Evolutionary conservation across 768 basidiomycete genomes (phyloP).

Genomic region (Phaeotremella fagi): DNA sequence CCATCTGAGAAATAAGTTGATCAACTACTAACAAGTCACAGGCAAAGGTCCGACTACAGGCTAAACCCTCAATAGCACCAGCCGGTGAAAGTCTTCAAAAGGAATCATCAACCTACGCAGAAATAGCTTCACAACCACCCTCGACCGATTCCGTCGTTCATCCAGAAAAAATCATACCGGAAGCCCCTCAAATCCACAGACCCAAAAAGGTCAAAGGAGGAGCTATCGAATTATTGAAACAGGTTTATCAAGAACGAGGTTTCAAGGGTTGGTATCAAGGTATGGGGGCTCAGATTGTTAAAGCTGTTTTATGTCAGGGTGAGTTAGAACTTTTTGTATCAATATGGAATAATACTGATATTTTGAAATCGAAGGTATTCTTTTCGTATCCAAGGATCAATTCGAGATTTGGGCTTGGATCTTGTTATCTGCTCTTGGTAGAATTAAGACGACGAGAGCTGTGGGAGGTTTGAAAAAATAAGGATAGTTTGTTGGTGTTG

Average conservation of each 20-base stretch:
- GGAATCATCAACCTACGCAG: neutral
- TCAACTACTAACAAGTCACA: slow-evolving; percentile 9
- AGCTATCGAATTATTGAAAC: slow-evolving; percentile 68
- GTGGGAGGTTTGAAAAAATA: neutral
- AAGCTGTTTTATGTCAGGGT: slow-evolving; percentile 93
- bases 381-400: slow-evolving; percentile 97
- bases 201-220: slow-evolving; percentile 50
- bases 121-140: neutral
- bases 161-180: slow-evolving; percentile 49
- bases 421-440: slow-evolving; percentile 10
- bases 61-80: slow-evolving; percentile 58
- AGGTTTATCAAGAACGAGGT: slow-evolving; percentile 72
- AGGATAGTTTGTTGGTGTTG: no score
- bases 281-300: slow-evolving; percentile 91
- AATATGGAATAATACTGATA: neutral
- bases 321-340: slow-evolving; percentile 4
- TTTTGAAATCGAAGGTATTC: slow-evolving; percentile 50
- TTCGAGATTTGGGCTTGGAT: slow-evolving; percentile 82
- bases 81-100: neutral
- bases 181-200: neutral
- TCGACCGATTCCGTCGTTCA: slow-evolving; percentile 20
- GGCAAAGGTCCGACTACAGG: slow-evolving; percentile 87
- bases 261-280: slow-evolving; percentile 96
- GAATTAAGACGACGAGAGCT: neutral
- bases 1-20: no score